Percentiles rank a stretch among this genome's conserved stretches.
These are phyloP conservation scores for Epichloe scottii DNA, from an alignment of 2,329 filamentous ascomycete genomes.

Conservation along the genomic window DNA sequence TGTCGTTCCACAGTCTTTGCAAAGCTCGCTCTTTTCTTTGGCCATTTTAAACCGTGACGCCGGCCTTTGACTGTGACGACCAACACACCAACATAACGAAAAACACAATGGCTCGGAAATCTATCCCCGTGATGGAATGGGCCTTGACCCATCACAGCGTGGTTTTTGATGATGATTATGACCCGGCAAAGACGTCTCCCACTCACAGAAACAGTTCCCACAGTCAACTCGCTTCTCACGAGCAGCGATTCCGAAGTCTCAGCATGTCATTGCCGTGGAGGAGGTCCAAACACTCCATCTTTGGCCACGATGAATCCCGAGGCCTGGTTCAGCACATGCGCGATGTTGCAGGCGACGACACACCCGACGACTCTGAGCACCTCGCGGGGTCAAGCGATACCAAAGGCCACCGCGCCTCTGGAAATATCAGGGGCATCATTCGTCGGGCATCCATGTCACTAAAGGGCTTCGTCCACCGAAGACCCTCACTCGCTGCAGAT, in stretches of 20 bases:
- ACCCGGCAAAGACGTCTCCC: constrained; percentile 1
- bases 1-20: neutral
- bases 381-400: constrained; percentile 12
- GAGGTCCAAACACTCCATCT: constrained; percentile 31
- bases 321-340: constrained; percentile 17
- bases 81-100: neutral
- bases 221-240: constrained; percentile 12
- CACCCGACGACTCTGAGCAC: constrained; percentile 14
- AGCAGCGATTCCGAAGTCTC: constrained; percentile 33
- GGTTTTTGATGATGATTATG: constrained; percentile 3
- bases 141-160: constrained; percentile 1
- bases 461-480: constrained; percentile 38
- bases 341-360: constrained; percentile 22
- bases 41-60: too few species aligned
- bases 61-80: neutral
- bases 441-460: constrained; percentile 43
- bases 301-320: constrained; percentile 21
- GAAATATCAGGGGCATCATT: constrained; percentile 36
- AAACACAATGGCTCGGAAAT: constrained; percentile 2
- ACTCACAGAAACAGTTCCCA: neutral
- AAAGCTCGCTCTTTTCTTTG: too few species aligned
- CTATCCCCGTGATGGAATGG: constrained; percentile 7
- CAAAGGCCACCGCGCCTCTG: constrained; percentile 15
- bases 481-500: constrained; percentile 29
- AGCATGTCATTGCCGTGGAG: constrained; percentile 39